Percentiles rank a stretch among this genome's conserved stretches.
These are phyloP conservation scores for Fusarium multiceps DNA, from an alignment of 2,329 filamentous ascomycete species.

Conservation along the genomic window DNA sequence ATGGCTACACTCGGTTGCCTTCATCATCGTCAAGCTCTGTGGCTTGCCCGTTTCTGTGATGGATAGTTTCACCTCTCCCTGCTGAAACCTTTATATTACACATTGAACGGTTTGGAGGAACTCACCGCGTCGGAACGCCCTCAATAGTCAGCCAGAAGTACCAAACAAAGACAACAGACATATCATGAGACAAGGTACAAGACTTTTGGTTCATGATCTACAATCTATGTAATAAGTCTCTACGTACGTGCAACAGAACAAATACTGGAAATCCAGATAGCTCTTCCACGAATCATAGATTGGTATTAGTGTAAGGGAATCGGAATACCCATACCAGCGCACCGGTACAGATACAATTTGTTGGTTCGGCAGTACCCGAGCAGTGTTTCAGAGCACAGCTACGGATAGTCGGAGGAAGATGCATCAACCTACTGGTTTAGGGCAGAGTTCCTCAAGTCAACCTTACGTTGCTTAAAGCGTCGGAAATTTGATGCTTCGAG, in stretches of 20 bases:
- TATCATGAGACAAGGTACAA: background rate
- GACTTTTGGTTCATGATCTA: background rate
- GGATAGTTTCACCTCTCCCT: background rate
- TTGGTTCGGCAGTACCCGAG: background rate
- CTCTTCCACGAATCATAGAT: background rate
- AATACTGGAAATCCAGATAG: background rate
- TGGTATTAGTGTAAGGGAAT: background rate
- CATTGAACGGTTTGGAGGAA: background rate
- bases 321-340: background rate
- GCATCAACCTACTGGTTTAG: background rate
- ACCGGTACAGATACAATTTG: constrained; percentile 1
- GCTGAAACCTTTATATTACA: background rate
- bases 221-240: background rate
- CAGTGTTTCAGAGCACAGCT: background rate
- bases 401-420: background rate
- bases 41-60: background rate
- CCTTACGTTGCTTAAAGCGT: background rate
- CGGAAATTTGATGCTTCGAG: background rate
- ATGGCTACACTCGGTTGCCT: background rate
- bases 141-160: background rate
- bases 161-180: background rate
- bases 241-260: background rate
- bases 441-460: no score
- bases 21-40: background rate
- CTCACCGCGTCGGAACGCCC: background rate